Base-by-base conservation (phyloP, 164 flowering plant genomes). In the Kingdonia uniflora region DNA sequence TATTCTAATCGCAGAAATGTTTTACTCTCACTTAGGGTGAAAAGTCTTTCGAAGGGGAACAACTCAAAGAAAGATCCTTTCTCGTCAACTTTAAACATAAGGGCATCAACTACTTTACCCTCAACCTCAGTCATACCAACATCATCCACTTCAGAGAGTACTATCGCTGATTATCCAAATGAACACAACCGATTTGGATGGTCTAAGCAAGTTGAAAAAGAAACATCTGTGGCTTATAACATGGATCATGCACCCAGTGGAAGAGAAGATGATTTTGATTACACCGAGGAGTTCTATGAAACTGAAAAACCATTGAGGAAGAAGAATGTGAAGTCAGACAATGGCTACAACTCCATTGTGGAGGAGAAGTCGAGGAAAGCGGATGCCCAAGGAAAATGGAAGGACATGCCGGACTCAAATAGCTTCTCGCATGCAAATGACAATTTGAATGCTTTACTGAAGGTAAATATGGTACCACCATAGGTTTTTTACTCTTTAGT, bases 11-110 rank as follows among this genome's bases (percentile, higher is more conserved):
- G 35, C 35, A 29, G 35, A 3, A 3, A 8, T 29, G 35, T 29
- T 29, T 4, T 29, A 8, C 35, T 3, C 8, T 29, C 8, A 29
- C 35, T 29, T 8, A 89, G 97, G 72, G 97, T 86, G 51, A 89
- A 89, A 71, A 82, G 97, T 61, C 74, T 89, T 13, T 89, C 97
- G 2, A 89, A 82, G 62, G 92, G 84, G 26, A 79, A 63, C 68
- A 80, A 43, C 67, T 61, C 84, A 17, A 82, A 67, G 65, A 81
- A 70, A 65, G 94, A 84, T 57, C 57, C 63, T 2, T 19, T 67
- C 16, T 74, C 69, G 35, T 64, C 80, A 29, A 59, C 69, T 16
- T 37, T 68, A 21, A 76, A 72, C 61, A 65, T 75, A 13, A 69
- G 79, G 41, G 87, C 76, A 7, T 80, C 94, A 44, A 76, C 70